Evolutionary conservation across 176 grass and related monocot species (phyloP).

Genomic region (Coix lacrymajobi): DNA sequence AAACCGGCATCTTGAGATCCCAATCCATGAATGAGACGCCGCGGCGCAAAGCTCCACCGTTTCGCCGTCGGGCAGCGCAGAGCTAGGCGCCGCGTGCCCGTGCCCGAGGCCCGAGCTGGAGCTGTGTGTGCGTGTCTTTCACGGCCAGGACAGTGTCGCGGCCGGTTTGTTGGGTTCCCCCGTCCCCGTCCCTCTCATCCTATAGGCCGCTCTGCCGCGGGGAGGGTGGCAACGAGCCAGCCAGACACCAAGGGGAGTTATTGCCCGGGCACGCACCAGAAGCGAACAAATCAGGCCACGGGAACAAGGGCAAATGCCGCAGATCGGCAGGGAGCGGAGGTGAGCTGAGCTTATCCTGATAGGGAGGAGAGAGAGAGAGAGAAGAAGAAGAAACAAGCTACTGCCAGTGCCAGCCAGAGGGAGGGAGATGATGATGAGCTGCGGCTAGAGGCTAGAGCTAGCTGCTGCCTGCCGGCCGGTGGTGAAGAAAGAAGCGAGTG

Average conservation of each 20-base stretch:
- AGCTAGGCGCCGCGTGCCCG: not conserved
- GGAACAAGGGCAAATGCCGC: constrained; percentile 26
- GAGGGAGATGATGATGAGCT: not conserved
- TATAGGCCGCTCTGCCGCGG: constrained; percentile 21
- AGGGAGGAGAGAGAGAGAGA: constrained; percentile 15
- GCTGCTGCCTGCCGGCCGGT: not conserved
- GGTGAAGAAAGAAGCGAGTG: not conserved
- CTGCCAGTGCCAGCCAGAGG: not conserved
- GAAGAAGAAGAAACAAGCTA: not conserved
- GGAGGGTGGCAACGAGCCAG: constrained; percentile 28
- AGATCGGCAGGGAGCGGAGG: constrained; percentile 16
- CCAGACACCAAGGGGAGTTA: constrained; percentile 17
- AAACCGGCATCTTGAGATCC: constrained; percentile 79
- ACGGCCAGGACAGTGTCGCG: constrained; percentile 11
- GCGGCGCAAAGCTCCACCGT: not conserved
- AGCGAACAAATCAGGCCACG: constrained; percentile 21
- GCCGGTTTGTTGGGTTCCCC: constrained; percentile 21
- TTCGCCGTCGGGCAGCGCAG: not conserved
- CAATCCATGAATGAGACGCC: constrained; percentile 71
- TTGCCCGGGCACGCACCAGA: constrained; percentile 25
- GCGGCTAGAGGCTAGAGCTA: not conserved
- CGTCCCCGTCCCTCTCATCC: constrained; percentile 17
- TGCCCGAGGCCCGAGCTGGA: not conserved
- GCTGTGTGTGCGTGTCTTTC: not conserved
- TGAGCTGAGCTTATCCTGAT: constrained; percentile 18